These are phyloP conservation scores for Aspergillus luchuensis DNA, from an alignment of 2,329 filamentous ascomycete genomes.

Conservation along the genomic window DNA sequence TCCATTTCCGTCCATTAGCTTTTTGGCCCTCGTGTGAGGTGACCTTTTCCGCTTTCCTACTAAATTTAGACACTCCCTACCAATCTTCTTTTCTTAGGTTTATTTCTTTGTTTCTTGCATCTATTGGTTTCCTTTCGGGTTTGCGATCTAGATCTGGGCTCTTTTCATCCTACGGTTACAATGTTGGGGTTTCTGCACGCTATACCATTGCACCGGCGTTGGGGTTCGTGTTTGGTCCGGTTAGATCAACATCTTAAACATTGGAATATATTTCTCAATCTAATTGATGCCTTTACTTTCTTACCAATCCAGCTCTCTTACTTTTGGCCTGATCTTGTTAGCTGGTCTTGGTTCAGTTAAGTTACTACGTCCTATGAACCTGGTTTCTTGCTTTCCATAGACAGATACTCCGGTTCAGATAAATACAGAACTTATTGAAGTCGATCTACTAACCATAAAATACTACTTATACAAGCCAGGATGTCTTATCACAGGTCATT, in stretches of 20 bases:
- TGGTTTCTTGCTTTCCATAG: not conserved
- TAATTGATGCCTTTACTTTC: not conserved
- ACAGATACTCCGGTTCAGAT: no score
- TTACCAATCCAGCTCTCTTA: no score
- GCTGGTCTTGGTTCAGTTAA: not conserved
- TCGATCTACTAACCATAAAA: no score
- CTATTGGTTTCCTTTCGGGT: not conserved
- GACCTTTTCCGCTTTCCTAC: not conserved
- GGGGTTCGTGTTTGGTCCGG: conserved; percentile 7
- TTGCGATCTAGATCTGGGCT: conserved; percentile 6
- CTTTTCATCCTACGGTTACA: not conserved
- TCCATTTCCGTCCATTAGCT: conserved; percentile 1
- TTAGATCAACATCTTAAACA: not conserved
- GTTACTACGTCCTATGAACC: not conserved
- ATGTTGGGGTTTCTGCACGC: conserved; percentile 2
- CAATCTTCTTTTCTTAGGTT: not conserved
- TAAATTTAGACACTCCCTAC: not conserved
- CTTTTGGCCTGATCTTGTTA: no score
- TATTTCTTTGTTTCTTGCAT: not conserved
- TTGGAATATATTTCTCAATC: not conserved
- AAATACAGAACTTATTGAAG: no score
- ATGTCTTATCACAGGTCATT: no score
- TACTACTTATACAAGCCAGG: no score
- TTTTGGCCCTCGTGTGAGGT: not conserved
- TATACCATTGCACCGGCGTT: conserved; percentile 23